phyloP scores from a whole-genome alignment of 116 monocot species.

The Zostera marina region DNA sequence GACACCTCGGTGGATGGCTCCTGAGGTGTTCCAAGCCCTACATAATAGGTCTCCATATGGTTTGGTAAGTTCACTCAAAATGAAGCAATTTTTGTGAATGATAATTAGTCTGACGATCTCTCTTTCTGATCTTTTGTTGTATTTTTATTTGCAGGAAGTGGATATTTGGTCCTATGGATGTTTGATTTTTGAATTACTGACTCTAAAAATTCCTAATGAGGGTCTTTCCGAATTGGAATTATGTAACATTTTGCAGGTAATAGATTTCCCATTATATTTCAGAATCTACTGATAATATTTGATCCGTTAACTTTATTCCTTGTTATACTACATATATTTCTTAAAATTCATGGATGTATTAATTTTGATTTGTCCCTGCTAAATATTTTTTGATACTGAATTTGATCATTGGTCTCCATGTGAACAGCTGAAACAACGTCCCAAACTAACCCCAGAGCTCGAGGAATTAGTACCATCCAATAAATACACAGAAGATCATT shows the following conservation, averaged over 20 bases:
- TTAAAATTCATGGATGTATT: no score
- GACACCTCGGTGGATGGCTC: conserved; percentile 98
- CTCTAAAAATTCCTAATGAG: conserved; percentile 55
- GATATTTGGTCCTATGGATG: conserved; percentile 99
- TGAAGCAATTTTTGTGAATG: no score
- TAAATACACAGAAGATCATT: conserved; percentile 3
- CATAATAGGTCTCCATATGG: conserved; percentile 63
- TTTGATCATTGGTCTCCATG: conserved; percentile 7
- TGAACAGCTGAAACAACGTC: conserved; percentile 62
- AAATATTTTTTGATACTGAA: neutral
- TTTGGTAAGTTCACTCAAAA: conserved; percentile 29
- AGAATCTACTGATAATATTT: neutral
- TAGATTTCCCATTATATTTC: neutral
- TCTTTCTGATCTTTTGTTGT: neutral
- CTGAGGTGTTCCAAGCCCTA: conserved; percentile 76
- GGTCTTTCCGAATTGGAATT: conserved; percentile 64
- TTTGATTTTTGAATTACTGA: conserved; percentile 67
- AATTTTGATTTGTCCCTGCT: neutral
- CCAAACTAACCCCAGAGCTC: conserved; percentile 43
- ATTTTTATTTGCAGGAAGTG: conserved; percentile 66
- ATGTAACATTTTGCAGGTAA: conserved; percentile 56
- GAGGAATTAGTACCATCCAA: conserved; percentile 28
- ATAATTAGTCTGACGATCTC: no score
- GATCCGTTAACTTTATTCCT: neutral
- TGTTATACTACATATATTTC: no score